These are phyloP conservation scores for Suillus discolor DNA, from an alignment of 768 basidiomycete species.

Conservation along the genomic window DNA sequence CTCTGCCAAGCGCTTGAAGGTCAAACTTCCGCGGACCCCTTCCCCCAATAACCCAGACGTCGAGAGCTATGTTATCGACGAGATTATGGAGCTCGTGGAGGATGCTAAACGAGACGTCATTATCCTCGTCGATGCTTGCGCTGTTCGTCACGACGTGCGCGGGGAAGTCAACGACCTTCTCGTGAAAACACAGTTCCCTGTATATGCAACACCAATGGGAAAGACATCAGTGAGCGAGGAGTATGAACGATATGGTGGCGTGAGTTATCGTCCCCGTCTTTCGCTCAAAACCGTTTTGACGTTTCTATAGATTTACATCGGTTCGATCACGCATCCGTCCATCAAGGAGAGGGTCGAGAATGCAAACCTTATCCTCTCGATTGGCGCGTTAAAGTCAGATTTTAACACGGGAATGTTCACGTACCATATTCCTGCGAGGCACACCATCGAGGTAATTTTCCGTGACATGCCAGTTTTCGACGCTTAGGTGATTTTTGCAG, in stretches of 20 bases:
- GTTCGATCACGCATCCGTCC: conserved; percentile 64
- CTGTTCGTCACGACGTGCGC: conserved; percentile 68
- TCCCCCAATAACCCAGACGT: conserved; percentile 58
- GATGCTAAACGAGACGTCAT: conserved; percentile 62
- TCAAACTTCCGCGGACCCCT: conserved; percentile 51
- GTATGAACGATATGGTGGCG: conserved; percentile 77
- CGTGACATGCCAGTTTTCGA: background rate
- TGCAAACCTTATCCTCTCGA: conserved; percentile 73
- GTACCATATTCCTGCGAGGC: conserved; percentile 61
- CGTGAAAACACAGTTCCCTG: conserved; percentile 66
- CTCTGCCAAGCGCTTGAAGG: conserved; percentile 61
- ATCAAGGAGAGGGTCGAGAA: conserved; percentile 74
- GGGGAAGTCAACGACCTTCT: conserved; percentile 66
- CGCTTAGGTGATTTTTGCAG: conserved; percentile 37
- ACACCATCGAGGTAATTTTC: conserved; percentile 61
- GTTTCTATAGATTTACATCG: conserved; percentile 68
- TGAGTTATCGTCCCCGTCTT: conserved; percentile 38
- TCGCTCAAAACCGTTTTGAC: conserved; percentile 7
- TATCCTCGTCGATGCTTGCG: conserved; percentile 82
- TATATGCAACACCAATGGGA: conserved; percentile 81
- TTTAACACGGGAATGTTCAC: conserved; percentile 92
- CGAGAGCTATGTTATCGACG: conserved; percentile 71
- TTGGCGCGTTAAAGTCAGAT: conserved; percentile 72
- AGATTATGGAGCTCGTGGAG: conserved; percentile 67
- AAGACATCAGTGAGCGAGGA: conserved; percentile 76